Evolutionary conservation across 495 filamentous ascomycete genomes (phyloP), one percentile per base, ranked within the genome.

Genomic region (Podospora pseudocomata): DNA sequence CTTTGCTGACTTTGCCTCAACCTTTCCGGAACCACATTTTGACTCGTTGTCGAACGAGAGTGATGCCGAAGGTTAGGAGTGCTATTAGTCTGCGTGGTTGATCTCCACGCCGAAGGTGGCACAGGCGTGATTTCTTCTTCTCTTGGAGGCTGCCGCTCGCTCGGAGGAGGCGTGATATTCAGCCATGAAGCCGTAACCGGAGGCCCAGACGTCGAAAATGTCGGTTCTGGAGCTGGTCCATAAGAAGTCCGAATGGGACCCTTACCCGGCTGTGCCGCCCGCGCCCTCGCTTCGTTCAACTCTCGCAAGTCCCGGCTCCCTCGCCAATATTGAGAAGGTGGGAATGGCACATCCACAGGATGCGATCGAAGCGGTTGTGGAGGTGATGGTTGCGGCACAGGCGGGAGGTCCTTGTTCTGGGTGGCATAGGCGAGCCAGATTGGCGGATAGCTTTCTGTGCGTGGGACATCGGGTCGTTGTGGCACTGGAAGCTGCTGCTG

Each of bases 271-370:
- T 71, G 32, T 1, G 58, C 44, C 20, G 69, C 67, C 1, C 69
- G 61, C 2, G 71, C 71, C 11, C 74, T 67, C 32, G 74, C 74
- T n/a, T 69, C 60, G 13, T 34, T 64, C 0, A 75, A 68, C 18
- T 76, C 74, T 59, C 64, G 67, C 57, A 72, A 64, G 4, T 69
- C 66, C 16, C 68, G 66, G 57, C 70, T 71, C 6, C 62, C 70
- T 26, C 63, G 67, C 60, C 65, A 70, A 18, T 19, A 32, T 9
- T 74, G 72, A 23, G 39, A 19, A 5, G 65, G 64, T 7, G 58
- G 65, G 13, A 64, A 64, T 3, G 65, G 68, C 15, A 68, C 60
- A 1, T 68, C 68, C 13, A 26, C 28, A n/a, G 67, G 13, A n/a
- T 23, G 3, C 1, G 44, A 19, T 13, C 55, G 19, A 19, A 20